A percentile compares a stretch with the other conserved stretches of the same genome.
Conservation (phyloP, 129 eudicot species). For the Helianthus annuus region DNA sequence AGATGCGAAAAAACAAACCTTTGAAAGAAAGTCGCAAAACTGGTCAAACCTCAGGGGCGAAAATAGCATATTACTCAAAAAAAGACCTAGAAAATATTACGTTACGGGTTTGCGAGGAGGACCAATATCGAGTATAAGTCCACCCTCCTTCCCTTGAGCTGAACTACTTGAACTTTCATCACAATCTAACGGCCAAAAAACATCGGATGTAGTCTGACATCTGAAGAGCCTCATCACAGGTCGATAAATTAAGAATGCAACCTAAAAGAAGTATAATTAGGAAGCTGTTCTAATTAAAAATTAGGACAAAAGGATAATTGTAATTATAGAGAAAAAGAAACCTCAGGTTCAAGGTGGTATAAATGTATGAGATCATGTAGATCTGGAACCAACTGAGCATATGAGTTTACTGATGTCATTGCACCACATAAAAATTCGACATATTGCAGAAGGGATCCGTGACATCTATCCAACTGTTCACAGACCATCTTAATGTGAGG, state of each 20-base stretch:
- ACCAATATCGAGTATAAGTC: constrained; percentile 78
- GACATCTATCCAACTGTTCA: constrained; percentile 98
- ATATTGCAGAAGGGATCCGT: constrained; percentile 94
- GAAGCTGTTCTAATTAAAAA: neutral
- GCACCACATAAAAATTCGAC: constrained; percentile 95
- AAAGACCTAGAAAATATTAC: constrained; percentile 42
- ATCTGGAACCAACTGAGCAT: constrained; percentile 82
- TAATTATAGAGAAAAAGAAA: constrained; percentile 21
- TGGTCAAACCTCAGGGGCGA: too few relatives aligned
- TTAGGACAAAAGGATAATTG: neutral
- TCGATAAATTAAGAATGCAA: constrained; percentile 90
- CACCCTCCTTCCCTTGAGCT: constrained; percentile 51
- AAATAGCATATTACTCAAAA: neutral
- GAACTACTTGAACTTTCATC: constrained; percentile 36
- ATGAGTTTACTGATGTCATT: constrained; percentile 64
- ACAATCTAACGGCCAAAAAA: constrained; percentile 79
- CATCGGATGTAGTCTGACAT: constrained; percentile 55
- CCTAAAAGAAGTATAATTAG: constrained; percentile 40
- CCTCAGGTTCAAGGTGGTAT: constrained; percentile 99
- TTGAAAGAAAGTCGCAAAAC: too few relatives aligned
- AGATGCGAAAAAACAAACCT: too few relatives aligned
- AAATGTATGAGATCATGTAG: constrained; percentile 84
- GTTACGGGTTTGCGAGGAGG: constrained; percentile 54
- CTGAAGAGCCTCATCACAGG: constrained; percentile 98
- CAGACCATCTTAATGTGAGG: constrained; percentile 97